A percentile compares a stretch with the other conserved stretches of the same genome.
Conservation (phyloP, 1,139 yeast species). For the Kodamaea fungicola region DNA sequence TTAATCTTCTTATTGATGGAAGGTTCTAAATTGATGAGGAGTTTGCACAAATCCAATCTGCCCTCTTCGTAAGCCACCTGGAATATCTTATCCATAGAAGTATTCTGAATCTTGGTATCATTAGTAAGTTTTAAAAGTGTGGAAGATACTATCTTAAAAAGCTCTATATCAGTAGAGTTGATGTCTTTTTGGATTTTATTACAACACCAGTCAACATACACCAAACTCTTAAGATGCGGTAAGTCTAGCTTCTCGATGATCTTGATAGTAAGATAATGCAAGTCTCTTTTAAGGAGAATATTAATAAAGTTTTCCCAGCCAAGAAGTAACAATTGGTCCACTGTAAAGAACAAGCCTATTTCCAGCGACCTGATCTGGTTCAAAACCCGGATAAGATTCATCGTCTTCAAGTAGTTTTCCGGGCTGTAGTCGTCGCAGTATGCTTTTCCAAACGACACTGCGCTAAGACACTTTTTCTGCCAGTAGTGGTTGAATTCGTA, state of each 20-base stretch:
- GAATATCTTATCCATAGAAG: constrained; percentile 65
- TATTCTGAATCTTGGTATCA: constrained; percentile 17
- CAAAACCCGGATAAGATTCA: constrained; percentile 61
- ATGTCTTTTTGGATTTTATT: constrained; percentile 57
- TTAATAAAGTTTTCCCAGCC: constrained; percentile 56
- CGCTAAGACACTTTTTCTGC: constrained; percentile 77
- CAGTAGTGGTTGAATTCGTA: constrained; percentile 73
- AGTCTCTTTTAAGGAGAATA: constrained; percentile 56
- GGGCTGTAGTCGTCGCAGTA: constrained; percentile 52
- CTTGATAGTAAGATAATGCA: constrained; percentile 62
- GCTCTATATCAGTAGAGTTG: constrained; percentile 54
- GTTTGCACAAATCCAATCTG: constrained; percentile 61
- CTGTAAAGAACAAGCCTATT: constrained; percentile 68
- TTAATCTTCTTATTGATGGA: constrained; percentile 60
- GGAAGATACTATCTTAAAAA: constrained; percentile 48
- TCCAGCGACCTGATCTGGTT: constrained; percentile 64
- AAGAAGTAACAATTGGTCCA: constrained; percentile 45
- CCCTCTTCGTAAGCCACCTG: constrained; percentile 82
- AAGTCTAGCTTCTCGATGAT: constrained; percentile 52
- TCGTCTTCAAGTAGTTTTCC: constrained; percentile 56
- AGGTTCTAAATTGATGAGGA: constrained; percentile 66
- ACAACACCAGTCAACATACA: constrained; percentile 82
- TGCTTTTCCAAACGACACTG: constrained; percentile 86
- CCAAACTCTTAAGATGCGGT: constrained; percentile 44
- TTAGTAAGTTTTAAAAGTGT: constrained; percentile 13